phyloP scores from a whole-genome alignment of 208 protist genomes.

The Trypanosomatidae sp. region DNA sequence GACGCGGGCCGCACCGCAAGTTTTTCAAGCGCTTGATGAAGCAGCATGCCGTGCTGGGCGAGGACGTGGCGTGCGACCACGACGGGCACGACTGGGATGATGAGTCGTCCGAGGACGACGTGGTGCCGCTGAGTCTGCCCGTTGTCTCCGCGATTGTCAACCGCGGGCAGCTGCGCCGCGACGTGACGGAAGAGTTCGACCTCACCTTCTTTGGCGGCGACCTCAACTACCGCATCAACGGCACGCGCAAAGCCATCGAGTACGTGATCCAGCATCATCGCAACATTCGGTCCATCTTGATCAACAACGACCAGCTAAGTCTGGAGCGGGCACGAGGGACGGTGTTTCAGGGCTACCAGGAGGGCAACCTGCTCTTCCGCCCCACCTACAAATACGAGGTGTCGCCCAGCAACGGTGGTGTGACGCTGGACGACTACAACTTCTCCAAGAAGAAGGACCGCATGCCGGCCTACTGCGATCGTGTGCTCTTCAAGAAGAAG shows the following conservation, averaged over 20 bases:
- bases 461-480: slow-evolving; percentile 88
- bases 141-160: slow-evolving; percentile 4
- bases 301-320: slow-evolving; percentile 91
- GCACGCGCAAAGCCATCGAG: slow-evolving; percentile 76
- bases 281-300: slow-evolving; percentile 71
- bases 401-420: slow-evolving; percentile 6
- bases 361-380: slow-evolving; percentile 85
- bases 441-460: slow-evolving; percentile 64
- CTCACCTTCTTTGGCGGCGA: slow-evolving; percentile 94
- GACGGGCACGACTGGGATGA: too few species aligned
- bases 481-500: slow-evolving; percentile 73
- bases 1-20: slow-evolving; percentile 32
- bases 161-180: slow-evolving; percentile 24
- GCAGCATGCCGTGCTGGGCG: neutral
- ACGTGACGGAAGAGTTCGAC: slow-evolving; percentile 92
- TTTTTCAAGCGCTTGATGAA: slow-evolving; percentile 34
- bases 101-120: slow-evolving; percentile 5
- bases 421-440: slow-evolving; percentile 62
- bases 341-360: slow-evolving; percentile 86
- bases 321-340: slow-evolving; percentile 74
- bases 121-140: slow-evolving; percentile 20
- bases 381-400: slow-evolving; percentile 95
- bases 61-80: slow-evolving; percentile 3
- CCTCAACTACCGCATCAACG: slow-evolving; percentile 96
- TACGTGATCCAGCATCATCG: slow-evolving; percentile 63